phyloP scores from a whole-genome alignment of 441 rosid genomes.

The Sinapis alba region DNA sequence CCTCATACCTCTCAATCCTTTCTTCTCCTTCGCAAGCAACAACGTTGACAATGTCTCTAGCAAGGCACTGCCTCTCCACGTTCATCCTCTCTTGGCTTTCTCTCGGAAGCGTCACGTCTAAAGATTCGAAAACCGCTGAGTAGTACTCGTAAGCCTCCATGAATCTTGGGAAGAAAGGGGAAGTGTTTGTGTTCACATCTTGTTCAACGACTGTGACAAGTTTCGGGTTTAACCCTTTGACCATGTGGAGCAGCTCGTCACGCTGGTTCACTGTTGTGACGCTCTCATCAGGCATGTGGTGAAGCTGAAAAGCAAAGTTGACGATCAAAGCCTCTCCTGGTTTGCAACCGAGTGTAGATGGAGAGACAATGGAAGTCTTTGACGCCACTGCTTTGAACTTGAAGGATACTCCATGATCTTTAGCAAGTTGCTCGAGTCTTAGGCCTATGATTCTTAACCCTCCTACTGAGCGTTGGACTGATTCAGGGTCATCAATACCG shows the following conservation, averaged over 20 bases:
- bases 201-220: constrained; percentile 96
- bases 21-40: constrained; percentile 99
- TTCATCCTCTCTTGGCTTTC: constrained; percentile 97
- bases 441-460: constrained; percentile 81
- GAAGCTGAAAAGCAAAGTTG: constrained; percentile 95
- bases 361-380: constrained; percentile 69
- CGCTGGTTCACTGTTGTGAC: constrained; percentile 88
- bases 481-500: constrained; percentile 95
- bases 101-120: constrained; percentile 84
- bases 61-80: constrained; percentile 93
- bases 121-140: constrained; percentile 86
- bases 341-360: constrained; percentile 63
- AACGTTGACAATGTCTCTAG: constrained; percentile 89
- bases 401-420: constrained; percentile 66
- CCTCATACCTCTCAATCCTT: constrained; percentile 89
- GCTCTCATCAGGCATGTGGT: constrained; percentile 99
- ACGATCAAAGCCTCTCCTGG: constrained; percentile 80
- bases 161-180: constrained; percentile 86
- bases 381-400: constrained; percentile 78
- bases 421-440: constrained; percentile 82
- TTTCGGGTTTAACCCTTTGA: constrained; percentile 83
- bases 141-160: constrained; percentile 88
- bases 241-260: constrained; percentile 92
- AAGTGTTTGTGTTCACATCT: constrained; percentile 89
- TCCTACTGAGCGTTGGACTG: constrained; percentile 82